Base-by-base conservation (phyloP, 2,329 filamentous ascomycete species). In the Aureobasidium subglaciale region DNA sequence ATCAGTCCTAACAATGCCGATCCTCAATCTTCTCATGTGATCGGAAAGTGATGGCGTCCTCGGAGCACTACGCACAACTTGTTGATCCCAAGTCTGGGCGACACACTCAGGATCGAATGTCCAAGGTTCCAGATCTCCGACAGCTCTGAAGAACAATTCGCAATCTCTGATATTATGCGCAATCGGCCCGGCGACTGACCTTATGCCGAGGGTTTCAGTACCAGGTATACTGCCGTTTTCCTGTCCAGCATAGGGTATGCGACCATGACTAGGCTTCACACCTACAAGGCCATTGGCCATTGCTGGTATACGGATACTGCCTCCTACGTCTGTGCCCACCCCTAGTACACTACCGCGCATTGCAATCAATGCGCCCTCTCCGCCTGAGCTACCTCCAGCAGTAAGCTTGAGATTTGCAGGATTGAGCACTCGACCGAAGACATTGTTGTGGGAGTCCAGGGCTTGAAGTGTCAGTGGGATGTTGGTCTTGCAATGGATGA, bases 281-380 rank as follows among this genome's bases (percentile, higher is more conserved):
- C 76, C 77, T 38, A 75, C 79, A 0, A 78, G 64, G 2, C 75
- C 76, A 58, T 78, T 74, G 55, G 77, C 72, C 61, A 75, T 72
- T 0, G 77, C 72, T 0, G 78, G 78, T 13, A 80, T 73, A 2
- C 78, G 70, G 53, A 80, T 77, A 2, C 70, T 74, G 8, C 78
- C 77, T n/a, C 78, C 78, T 7, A 81, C 74, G 61, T 81, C 78
- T 3, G 78, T 80, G 2, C 78, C 78, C 1, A 80, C 72, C 3
- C 78, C 78, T 0, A 81, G 60, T 0, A 76, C 59, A 9, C 72
- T 76, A 0, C 78, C 78, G 18, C 73, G 65, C 62, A 76, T 71
- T 0, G 73, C 75, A 2, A 81, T 49, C 3, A 81, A 65, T 2
- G 78, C 77, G 18, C 75, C 77, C 64, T 81, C 78, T 16, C 78